Evolutionary conservation across 164 flowering plant genomes (phyloP).

Genomic region (Nymphaea colorata): DNA sequence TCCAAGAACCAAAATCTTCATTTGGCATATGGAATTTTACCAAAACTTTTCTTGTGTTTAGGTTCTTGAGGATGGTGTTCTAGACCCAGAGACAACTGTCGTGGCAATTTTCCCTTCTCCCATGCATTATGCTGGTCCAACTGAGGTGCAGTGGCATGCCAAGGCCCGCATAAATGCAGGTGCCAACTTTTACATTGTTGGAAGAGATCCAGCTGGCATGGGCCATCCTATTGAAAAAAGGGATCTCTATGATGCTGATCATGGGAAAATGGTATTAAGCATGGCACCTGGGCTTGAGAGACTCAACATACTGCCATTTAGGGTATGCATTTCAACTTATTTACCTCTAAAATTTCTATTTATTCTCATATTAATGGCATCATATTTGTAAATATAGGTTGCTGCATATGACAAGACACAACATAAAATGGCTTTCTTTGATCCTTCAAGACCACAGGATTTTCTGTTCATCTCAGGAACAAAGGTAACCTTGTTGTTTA

Average conservation of each 20-base stretch:
- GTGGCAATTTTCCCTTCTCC: slow-evolving; percentile 96
- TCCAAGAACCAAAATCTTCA: not conserved
- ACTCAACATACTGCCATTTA: slow-evolving; percentile 90
- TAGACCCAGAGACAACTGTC: slow-evolving; percentile 93
- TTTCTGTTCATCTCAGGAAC: slow-evolving; percentile 96
- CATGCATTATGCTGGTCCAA: slow-evolving; percentile 99
- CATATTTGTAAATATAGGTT: slow-evolving; percentile 36
- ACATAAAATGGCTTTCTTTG: slow-evolving; percentile 90
- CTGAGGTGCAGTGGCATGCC: slow-evolving; percentile 99
- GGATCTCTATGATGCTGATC: slow-evolving; percentile 93
- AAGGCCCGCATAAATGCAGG: slow-evolving; percentile 97
- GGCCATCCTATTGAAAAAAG: slow-evolving; percentile 85
- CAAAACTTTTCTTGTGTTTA: slow-evolving; percentile 6
- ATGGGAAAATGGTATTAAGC: slow-evolving; percentile 89
- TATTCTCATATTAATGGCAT: slow-evolving; percentile 1
- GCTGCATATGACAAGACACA: slow-evolving; percentile 92
- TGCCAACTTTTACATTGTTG: slow-evolving; percentile 96
- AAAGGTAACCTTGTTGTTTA: slow-evolving; percentile 40
- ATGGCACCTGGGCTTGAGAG: slow-evolving; percentile 97
- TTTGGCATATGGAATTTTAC: not conserved
- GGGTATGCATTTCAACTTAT: slow-evolving; percentile 22
- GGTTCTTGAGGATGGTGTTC: slow-evolving; percentile 98
- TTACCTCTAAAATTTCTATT: not conserved
- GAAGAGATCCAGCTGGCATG: slow-evolving; percentile 99
- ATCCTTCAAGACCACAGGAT: slow-evolving; percentile 83